Evolutionary conservation across 2,329 filamentous ascomycete species (phyloP).

Genomic region (Fusarium chuoi): DNA sequence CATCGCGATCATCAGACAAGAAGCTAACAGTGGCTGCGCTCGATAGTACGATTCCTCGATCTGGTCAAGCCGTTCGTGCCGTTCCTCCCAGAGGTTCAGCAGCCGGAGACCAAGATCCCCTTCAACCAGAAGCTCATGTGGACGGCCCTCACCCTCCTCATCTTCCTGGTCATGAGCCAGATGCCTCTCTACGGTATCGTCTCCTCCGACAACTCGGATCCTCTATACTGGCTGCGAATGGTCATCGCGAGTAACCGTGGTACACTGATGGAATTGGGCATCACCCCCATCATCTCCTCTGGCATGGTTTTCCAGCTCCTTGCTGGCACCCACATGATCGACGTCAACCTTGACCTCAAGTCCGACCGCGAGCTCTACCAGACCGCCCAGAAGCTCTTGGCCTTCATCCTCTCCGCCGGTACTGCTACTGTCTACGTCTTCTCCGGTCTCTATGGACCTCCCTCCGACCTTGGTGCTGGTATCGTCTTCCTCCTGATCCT

Average conservation of each 20-base stretch:
- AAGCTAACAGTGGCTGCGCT: slow-evolving; percentile 43
- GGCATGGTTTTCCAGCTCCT: slow-evolving; percentile 99
- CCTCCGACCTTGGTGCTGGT: slow-evolving; percentile 95
- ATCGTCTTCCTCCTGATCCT: slow-evolving; percentile 98
- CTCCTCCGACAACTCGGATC: slow-evolving; percentile 97
- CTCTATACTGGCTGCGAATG: slow-evolving; percentile 99
- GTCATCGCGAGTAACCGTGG: slow-evolving; percentile 99
- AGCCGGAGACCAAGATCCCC: slow-evolving; percentile 97
- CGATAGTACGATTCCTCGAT: slow-evolving; percentile 95
- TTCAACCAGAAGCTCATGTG: slow-evolving; percentile 99
- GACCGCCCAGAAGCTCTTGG: slow-evolving; percentile 98
- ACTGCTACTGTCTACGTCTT: slow-evolving; percentile 98
- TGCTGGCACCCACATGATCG: slow-evolving; percentile 98
- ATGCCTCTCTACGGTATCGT: slow-evolving; percentile 99
- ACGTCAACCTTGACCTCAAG: slow-evolving; percentile 99
- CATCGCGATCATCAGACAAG: slow-evolving; percentile 15
- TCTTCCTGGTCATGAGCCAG: slow-evolving; percentile 99
- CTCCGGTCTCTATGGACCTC: slow-evolving; percentile 96
- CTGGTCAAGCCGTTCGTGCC: slow-evolving; percentile 99
- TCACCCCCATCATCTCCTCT: slow-evolving; percentile 98
- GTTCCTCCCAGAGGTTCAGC: slow-evolving; percentile 98
- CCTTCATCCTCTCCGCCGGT: slow-evolving; percentile 96
- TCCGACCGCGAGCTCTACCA: slow-evolving; percentile 99
- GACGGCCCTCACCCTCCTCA: slow-evolving; percentile 92
- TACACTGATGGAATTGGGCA: slow-evolving; percentile 95